Evolutionary conservation across 192 early-diverging fungal species (phyloP).

Genomic region (Haplosporangium gracile): DNA sequence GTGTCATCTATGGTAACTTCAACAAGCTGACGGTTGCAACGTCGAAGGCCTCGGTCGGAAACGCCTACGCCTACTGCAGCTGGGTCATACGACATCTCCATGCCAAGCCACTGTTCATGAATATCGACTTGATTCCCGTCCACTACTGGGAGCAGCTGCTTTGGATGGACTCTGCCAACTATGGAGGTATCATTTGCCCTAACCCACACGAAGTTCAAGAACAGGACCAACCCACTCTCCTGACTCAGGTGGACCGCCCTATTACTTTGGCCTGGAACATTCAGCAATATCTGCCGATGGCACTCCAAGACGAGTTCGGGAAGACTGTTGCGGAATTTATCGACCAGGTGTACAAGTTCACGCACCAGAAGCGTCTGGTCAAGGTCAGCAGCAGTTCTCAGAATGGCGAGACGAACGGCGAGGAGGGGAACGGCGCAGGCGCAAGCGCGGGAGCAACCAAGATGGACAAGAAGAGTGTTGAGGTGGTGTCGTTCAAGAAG

Average conservation of each 20-base stretch:
- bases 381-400: constrained; percentile 2
- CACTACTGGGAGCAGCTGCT: constrained; percentile 85
- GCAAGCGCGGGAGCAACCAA: constrained; percentile 17
- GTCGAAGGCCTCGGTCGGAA: constrained; percentile 77
- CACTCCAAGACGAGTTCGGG: constrained; percentile 79
- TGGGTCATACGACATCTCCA: constrained; percentile 80
- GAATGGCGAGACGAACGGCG: constrained; percentile 16
- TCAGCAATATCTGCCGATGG: constrained; percentile 85
- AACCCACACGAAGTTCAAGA: constrained; percentile 47
- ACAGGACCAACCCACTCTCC: constrained; percentile 36
- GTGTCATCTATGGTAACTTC: constrained; percentile 83
- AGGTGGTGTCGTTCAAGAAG: constrained; percentile 59
- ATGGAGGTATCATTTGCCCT: constrained; percentile 72
- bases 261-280: constrained; percentile 93
- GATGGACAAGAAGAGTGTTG: constrained; percentile 45
- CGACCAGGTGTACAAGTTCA: constrained; percentile 68
- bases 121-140: constrained; percentile 75
- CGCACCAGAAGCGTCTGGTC: constrained; percentile 50
- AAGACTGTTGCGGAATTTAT: constrained; percentile 80
- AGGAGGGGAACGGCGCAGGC: constrained; percentile 9
- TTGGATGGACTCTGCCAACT: constrained; percentile 96
- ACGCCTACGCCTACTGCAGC: constrained; percentile 78
- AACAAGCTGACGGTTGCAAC: constrained; percentile 88
- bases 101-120: constrained; percentile 81
- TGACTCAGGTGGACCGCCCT: constrained; percentile 19